Evolutionary conservation across 768 basidiomycete species (phyloP).

Genomic region (Fibroporia radiculosa): DNA sequence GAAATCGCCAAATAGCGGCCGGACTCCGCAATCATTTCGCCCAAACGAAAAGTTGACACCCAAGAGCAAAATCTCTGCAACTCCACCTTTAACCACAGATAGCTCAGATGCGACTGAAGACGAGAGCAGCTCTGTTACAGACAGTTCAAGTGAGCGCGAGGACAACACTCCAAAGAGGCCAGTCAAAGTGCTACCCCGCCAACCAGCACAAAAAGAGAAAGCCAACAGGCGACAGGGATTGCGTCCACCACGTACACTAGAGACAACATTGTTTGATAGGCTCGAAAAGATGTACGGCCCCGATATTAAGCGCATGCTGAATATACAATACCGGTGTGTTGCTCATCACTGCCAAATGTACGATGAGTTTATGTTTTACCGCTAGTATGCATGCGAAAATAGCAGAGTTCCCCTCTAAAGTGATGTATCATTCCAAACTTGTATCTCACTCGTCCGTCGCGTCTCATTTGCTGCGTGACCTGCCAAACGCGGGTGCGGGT

Average conservation of each 20-base stretch:
- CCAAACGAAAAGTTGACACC: background rate
- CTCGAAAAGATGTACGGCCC: slow-evolving; percentile 84
- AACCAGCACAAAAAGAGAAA: background rate
- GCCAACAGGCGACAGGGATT: slow-evolving; percentile 20
- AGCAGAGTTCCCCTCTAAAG: slow-evolving; percentile 77
- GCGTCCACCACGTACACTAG: slow-evolving; percentile 63
- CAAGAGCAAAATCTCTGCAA: no score
- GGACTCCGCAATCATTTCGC: background rate
- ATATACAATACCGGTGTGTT: slow-evolving; percentile 78
- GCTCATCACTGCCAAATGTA: background rate
- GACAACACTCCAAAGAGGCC: background rate
- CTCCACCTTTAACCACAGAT: no score
- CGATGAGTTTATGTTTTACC: background rate
- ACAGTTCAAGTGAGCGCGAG: background rate
- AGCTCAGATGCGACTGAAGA: background rate
- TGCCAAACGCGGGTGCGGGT: slow-evolving; percentile 43
- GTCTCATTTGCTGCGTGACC: slow-evolving; percentile 60
- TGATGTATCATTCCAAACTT: slow-evolving; percentile 68
- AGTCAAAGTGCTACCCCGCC: background rate
- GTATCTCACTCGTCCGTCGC: slow-evolving; percentile 66
- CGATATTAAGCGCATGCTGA: slow-evolving; percentile 78
- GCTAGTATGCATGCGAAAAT: slow-evolving; percentile 82
- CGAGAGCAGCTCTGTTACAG: background rate
- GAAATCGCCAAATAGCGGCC: background rate
- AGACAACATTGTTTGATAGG: slow-evolving; percentile 88